Evolutionary conservation across 768 basidiomycete species (phyloP), one percentile per base, ranked within the genome.

Genomic region (Stropharia rugosoannulata): DNA sequence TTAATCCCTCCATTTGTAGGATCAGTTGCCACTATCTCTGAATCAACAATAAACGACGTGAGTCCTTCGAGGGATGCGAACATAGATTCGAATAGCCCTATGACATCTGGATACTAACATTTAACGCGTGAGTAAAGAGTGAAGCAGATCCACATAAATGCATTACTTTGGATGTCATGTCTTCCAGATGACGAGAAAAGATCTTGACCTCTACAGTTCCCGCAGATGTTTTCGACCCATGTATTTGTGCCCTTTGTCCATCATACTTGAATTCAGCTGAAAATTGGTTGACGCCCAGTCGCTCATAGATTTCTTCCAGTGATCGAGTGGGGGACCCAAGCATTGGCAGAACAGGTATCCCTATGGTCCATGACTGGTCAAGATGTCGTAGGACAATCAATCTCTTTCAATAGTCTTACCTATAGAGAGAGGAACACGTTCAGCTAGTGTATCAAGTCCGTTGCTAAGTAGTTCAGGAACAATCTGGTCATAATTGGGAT

Each of bases 221-320:
- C 32, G 68, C 63, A 3, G 68, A 62, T 12, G 64, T 65, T 58
- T 59, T 68, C 41, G 51, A 64, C 11, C 78, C 87, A 66, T 91
- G 89, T n/a, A 90, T 85, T 69, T 92, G 91, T 16, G 87, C 91
- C 47, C 89, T 80, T 64, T 92, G 89, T 16, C 89, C 95, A 62
- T 97, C 95, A 63, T 95, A 90, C 70, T 96, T 97, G 67, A 90
- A 90, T 73, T 97, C 95, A 32, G 92, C 89, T 13, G 83, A 79
- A 70, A 95, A 97, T 9, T 86, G 80, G 32, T 83, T 72, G 32
- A 78, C 75, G 18, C 80, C 80, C 16, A 93, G 72, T 6, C 86
- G 79, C 43, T 83, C 80, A 64, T 91, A 94, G n/a, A 95, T 83
- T 61, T 94, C 91, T 39, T 85, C 79, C 40, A 97, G 74, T 22